A percentile compares a stretch with the other conserved stretches of the same genome.
Conservation (phyloP, 2,329 filamentous ascomycete species). For the Epichloe hybrida region DNA sequence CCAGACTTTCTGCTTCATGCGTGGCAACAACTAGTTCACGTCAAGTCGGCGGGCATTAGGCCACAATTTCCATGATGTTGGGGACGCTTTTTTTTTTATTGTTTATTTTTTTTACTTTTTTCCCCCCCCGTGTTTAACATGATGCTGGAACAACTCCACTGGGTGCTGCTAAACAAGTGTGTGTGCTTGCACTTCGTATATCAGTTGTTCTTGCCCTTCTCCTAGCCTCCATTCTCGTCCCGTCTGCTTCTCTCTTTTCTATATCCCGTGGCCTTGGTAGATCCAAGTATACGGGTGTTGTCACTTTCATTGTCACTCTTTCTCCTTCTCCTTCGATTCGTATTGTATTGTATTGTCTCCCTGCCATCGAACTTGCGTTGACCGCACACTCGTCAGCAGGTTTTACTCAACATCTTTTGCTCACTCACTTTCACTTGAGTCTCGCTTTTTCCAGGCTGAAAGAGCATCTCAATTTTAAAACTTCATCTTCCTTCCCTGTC, state of each 20-base stretch:
- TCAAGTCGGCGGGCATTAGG: too few relatives aligned
- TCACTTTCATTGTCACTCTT: neutral
- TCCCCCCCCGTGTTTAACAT: too few relatives aligned
- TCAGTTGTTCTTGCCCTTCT: neutral
- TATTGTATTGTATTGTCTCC: neutral
- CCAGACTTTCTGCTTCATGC: too few relatives aligned
- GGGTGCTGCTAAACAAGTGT: too few relatives aligned
- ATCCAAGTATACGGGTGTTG: neutral
- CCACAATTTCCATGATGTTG: too few relatives aligned
- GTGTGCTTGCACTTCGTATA: neutral
- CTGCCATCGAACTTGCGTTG: neutral
- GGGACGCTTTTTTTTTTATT: too few relatives aligned
- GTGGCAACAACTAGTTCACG: too few relatives aligned
- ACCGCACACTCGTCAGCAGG: neutral
- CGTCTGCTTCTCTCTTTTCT: neutral
- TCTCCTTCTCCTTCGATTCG: neutral
- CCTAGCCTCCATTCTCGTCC: neutral
- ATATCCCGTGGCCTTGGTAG: neutral
- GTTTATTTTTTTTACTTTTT: accelerated
- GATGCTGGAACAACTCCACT: too few relatives aligned
- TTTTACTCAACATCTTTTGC: neutral
- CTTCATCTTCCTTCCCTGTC: neutral
- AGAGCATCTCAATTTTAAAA: neutral
- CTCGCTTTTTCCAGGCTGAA: neutral
- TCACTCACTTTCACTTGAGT: neutral